These are phyloP conservation scores for Lodderomyces pseudojiufengensis DNA, from an alignment of 1,139 yeast species.

Conservation along the genomic window DNA sequence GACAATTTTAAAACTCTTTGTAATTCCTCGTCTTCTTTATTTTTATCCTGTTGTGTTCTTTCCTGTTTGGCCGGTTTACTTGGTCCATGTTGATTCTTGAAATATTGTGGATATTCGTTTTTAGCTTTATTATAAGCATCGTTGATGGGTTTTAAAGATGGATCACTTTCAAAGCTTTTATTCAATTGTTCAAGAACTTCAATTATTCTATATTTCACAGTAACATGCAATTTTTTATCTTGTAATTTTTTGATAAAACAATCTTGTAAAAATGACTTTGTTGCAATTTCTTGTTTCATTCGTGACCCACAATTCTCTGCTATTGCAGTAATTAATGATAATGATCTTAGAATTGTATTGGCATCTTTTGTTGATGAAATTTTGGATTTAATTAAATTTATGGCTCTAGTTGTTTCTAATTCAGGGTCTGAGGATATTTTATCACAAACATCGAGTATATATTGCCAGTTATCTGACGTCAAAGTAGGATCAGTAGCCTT, in stretches of 20 bases:
- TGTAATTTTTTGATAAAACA: constrained; percentile 52
- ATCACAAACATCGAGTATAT: constrained; percentile 80
- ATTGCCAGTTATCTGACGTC: constrained; percentile 82
- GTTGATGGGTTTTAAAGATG: constrained; percentile 67
- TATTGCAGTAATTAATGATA: constrained; percentile 68
- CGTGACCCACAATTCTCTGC: constrained; percentile 95
- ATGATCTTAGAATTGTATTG: constrained; percentile 69
- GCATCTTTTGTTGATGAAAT: constrained; percentile 61
- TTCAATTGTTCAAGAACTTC: constrained; percentile 67
- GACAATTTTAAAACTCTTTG: constrained; percentile 78
- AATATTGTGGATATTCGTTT: constrained; percentile 41
- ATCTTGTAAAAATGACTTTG: constrained; percentile 58
- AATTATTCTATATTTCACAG: constrained; percentile 63
- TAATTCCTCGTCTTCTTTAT: constrained; percentile 74
- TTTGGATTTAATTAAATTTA: constrained; percentile 48
- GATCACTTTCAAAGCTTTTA: constrained; percentile 60
- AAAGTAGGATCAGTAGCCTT: constrained; percentile 86
- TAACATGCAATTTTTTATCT: constrained; percentile 57
- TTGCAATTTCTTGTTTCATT: constrained; percentile 77
- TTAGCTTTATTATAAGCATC: constrained; percentile 53
- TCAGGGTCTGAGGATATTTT: constrained; percentile 72
- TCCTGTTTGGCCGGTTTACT: constrained; percentile 59
- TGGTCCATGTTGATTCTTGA: constrained; percentile 35
- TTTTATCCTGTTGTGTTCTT: constrained; percentile 45
- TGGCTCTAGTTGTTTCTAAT: constrained; percentile 49